Conservation (phyloP, 2,329 filamentous ascomycete species). For the Lecanicillium sp. region DNA sequence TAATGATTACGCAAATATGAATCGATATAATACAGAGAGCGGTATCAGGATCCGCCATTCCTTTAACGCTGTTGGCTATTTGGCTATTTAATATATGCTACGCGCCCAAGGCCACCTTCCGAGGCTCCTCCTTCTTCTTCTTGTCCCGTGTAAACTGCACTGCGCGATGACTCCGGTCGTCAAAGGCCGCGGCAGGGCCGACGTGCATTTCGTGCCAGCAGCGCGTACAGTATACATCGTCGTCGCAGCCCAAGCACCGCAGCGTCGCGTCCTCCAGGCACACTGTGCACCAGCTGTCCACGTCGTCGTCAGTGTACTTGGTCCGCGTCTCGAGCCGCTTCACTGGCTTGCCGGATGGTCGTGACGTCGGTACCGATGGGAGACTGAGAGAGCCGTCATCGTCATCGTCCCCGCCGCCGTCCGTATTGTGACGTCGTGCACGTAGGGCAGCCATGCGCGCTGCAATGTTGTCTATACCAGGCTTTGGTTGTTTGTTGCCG, state of each 20-base stretch:
- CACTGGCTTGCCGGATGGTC: slow-evolving; percentile 36
- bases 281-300: slow-evolving; percentile 73
- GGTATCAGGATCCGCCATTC: too few relatives aligned
- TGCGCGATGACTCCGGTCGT: slow-evolving; percentile 64
- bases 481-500: slow-evolving; percentile 16
- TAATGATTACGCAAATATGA: background rate
- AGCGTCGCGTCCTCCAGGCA: slow-evolving; percentile 74
- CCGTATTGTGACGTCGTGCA: slow-evolving; percentile 23
- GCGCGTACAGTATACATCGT: slow-evolving; percentile 65
- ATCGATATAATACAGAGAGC: too few relatives aligned
- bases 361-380: slow-evolving; percentile 44
- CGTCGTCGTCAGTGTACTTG: slow-evolving; percentile 61
- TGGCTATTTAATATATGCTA: slow-evolving; percentile 15
- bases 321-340: slow-evolving; percentile 34
- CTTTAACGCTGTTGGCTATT: background rate
- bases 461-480: slow-evolving; percentile 39
- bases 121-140: slow-evolving; percentile 26
- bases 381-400: slow-evolving; percentile 34
- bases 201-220: slow-evolving; percentile 82
- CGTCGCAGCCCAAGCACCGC: slow-evolving; percentile 64
- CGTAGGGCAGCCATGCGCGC: slow-evolving; percentile 48
- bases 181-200: slow-evolving; percentile 61
- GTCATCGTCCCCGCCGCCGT: slow-evolving; percentile 18
- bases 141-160: slow-evolving; percentile 47
- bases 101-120: slow-evolving; percentile 32